phyloP scores from a whole-genome alignment of 148 eudicot genomes.

The Simmondsia chinensis region DNA sequence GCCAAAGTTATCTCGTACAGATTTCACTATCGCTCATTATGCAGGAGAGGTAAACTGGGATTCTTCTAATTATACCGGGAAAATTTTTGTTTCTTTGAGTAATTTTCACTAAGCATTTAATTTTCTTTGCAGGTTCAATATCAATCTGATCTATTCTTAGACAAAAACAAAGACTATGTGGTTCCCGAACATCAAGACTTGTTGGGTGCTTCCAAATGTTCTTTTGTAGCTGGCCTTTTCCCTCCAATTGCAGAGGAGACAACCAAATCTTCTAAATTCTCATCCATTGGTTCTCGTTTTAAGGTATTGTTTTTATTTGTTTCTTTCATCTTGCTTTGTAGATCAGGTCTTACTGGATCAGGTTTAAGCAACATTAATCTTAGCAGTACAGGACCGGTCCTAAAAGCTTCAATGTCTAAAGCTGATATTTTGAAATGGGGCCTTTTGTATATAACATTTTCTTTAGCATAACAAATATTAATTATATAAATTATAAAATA shows the following conservation, averaged over 20 bases:
- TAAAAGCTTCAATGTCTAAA: too few species aligned
- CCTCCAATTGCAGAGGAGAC: conserved; percentile 70
- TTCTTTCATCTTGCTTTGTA: conserved; percentile 2
- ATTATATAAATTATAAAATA: too few species aligned
- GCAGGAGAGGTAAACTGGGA: conserved; percentile 80
- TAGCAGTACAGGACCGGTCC: too few species aligned
- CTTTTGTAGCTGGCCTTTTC: conserved; percentile 80
- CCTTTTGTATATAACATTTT: too few species aligned
- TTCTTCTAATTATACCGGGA: neutral
- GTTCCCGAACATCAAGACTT: conserved; percentile 96
- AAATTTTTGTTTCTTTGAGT: conserved; percentile 4
- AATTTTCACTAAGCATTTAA: conserved; percentile 6
- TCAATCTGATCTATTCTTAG: conserved; percentile 86
- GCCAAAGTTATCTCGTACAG: conserved; percentile 90
- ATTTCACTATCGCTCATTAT: conserved; percentile 92
- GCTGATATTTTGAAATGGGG: too few species aligned
- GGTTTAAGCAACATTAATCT: too few species aligned
- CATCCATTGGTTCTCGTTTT: conserved; percentile 90
- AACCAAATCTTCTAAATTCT: conserved; percentile 84
- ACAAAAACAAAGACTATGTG: conserved; percentile 98
- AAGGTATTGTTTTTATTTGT: conserved; percentile 35
- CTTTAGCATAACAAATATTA: too few species aligned
- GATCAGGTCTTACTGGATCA: too few species aligned
- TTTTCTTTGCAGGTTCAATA: conserved; percentile 60
- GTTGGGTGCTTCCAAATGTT: conserved; percentile 80